These are phyloP conservation scores for Phlebiopsis flavidoalba DNA, from an alignment of 768 basidiomycete species.

Conservation along the genomic window DNA sequence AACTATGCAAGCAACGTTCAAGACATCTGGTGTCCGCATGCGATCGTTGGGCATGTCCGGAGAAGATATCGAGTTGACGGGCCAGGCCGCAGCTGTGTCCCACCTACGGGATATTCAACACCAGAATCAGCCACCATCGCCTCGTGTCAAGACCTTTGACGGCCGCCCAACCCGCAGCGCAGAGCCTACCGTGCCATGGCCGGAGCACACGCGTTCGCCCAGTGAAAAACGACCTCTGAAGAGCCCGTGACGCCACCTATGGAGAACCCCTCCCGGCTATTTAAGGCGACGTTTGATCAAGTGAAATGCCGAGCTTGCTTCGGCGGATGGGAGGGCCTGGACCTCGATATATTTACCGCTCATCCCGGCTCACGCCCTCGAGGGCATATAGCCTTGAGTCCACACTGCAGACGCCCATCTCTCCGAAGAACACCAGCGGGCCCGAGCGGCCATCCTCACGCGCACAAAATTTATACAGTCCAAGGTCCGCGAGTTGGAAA, in stretches of 20 bases:
- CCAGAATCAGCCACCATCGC: slow-evolving; percentile 20
- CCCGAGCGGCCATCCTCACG: slow-evolving; percentile 40
- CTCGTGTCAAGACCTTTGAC: slow-evolving; percentile 35
- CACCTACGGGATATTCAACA: slow-evolving; percentile 67
- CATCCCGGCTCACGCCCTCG: slow-evolving; percentile 23
- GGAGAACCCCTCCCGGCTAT: slow-evolving; percentile 53
- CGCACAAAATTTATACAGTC: slow-evolving; percentile 48
- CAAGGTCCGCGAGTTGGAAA: slow-evolving; percentile 63
- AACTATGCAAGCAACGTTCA: slow-evolving; percentile 96
- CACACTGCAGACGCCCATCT: slow-evolving; percentile 12
- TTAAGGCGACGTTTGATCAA: slow-evolving; percentile 79
- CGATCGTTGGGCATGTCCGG: slow-evolving; percentile 65
- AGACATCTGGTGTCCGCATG: slow-evolving; percentile 77
- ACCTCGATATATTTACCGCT: slow-evolving; percentile 26
- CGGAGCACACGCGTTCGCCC: slow-evolving; percentile 5
- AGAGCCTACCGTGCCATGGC: background rate
- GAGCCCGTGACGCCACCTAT: slow-evolving; percentile 48
- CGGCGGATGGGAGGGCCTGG: slow-evolving; percentile 32
- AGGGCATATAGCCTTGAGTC: slow-evolving; percentile 30
- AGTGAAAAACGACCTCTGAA: slow-evolving; percentile 21
- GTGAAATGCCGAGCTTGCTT: slow-evolving; percentile 82
- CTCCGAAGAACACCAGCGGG: slow-evolving; percentile 12
- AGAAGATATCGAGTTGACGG: slow-evolving; percentile 70
- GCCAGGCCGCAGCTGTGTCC: slow-evolving; percentile 81
- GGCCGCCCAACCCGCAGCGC: slow-evolving; percentile 7